Conservation (phyloP, 2,329 filamentous ascomycete genomes). For the Monilinia fructicola region DNA sequence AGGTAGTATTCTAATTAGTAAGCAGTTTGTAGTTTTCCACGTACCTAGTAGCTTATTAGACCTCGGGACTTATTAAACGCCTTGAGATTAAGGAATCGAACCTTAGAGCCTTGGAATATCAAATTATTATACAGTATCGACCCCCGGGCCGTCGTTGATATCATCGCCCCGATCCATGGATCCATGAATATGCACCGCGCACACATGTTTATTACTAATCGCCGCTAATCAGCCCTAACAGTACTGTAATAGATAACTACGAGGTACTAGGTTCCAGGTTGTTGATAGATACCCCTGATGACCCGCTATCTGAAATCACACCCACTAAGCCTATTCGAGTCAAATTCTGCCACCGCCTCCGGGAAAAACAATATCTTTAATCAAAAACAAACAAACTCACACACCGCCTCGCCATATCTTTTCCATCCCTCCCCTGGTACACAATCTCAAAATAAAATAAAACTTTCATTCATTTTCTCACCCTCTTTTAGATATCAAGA, state of each 20-base stretch:
- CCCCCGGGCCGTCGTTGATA: no score
- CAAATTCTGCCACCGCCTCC: conserved; percentile 14
- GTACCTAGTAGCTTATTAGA: no score
- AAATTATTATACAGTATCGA: no score
- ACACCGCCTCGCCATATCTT: conserved; percentile 17
- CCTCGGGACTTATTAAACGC: no score
- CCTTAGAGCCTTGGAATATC: no score
- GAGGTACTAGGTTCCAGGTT: neutral
- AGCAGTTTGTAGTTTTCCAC: no score
- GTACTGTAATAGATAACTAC: neutral
- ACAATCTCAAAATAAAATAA: neutral
- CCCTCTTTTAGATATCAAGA: neutral
- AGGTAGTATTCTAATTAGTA: no score
- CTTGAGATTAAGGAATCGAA: no score
- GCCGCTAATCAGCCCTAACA: conserved; percentile 20
- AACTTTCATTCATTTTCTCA: neutral
- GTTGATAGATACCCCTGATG: neutral
- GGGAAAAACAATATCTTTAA: neutral
- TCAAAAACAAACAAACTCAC: conserved; percentile 2
- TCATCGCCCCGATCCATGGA: no score
- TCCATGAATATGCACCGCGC: no score
- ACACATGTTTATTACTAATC: conserved; percentile 12
- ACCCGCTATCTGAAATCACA: no score
- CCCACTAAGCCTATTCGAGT: neutral
- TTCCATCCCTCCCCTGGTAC: conserved; percentile 14